A percentile compares a stretch with the other conserved stretches of the same genome.
These are phyloP conservation scores for Aspergillus bombycis DNA, from an alignment of 2,329 filamentous ascomycete species.

Conservation along the genomic window DNA sequence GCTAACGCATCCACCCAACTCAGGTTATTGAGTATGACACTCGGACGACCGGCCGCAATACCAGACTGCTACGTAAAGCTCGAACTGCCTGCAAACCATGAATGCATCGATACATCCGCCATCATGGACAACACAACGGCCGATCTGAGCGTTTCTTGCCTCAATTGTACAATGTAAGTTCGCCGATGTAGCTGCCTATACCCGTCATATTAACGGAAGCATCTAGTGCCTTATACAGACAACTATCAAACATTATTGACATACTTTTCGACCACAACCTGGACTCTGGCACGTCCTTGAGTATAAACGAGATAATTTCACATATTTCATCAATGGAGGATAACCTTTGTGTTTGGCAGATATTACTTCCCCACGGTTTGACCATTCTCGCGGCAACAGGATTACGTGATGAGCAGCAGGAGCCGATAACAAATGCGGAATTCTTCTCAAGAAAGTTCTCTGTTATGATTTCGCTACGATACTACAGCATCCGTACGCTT, in stretches of 20 bases:
- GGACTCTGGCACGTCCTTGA: slow-evolving; percentile 33
- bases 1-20: neutral
- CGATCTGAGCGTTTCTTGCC: slow-evolving; percentile 21
- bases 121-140: slow-evolving; percentile 16
- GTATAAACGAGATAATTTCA: slow-evolving; percentile 33
- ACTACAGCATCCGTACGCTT: slow-evolving; percentile 46
- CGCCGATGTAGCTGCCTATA: neutral
- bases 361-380: slow-evolving; percentile 15
- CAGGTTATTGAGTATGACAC: slow-evolving; percentile 56
- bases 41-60: slow-evolving; percentile 53
- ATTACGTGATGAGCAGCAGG: slow-evolving; percentile 2
- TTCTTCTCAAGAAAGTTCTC: slow-evolving; percentile 36
- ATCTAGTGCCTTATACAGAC: slow-evolving; percentile 33
- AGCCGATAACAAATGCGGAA: slow-evolving; percentile 4
- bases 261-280: slow-evolving; percentile 50
- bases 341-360: slow-evolving; percentile 21
- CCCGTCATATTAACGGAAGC: neutral
- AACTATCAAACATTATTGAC: slow-evolving; percentile 42
- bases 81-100: slow-evolving; percentile 33
- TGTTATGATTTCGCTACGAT: slow-evolving; percentile 49
- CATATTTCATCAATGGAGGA: slow-evolving; percentile 35
- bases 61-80: slow-evolving; percentile 49
- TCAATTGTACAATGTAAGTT: slow-evolving; percentile 29
- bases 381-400: slow-evolving; percentile 8
- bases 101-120: slow-evolving; percentile 13